phyloP scores from a whole-genome alignment of 78 protist species.

The Capsaspora owczarzaki region DNA sequence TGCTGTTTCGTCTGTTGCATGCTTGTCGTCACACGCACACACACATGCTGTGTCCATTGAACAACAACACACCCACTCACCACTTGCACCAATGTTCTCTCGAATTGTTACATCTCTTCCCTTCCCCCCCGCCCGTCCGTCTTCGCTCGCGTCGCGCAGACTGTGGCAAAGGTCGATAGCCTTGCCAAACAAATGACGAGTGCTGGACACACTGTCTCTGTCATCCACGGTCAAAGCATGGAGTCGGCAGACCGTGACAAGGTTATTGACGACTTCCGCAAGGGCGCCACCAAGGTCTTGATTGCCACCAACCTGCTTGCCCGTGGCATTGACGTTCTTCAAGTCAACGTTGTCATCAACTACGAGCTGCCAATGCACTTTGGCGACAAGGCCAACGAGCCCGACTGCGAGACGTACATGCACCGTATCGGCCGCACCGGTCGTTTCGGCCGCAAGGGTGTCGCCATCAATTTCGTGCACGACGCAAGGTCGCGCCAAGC shows the following conservation, averaged over 20 bases:
- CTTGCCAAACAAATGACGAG: neutral
- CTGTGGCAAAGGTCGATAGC: neutral
- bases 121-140: too few relatives aligned
- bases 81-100: neutral
- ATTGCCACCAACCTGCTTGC: conserved; percentile 41
- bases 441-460: conserved; percentile 34
- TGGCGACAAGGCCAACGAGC: neutral
- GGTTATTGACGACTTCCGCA: conserved; percentile 16
- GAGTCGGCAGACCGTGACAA: conserved; percentile 19
- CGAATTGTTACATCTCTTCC: too few relatives aligned
- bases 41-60: neutral
- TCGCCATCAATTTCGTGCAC: conserved; percentile 19
- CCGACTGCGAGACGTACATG: conserved; percentile 32
- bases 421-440: conserved; percentile 58
- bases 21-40: neutral
- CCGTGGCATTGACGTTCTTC: conserved; percentile 43
- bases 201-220: conserved; percentile 11
- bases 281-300: conserved; percentile 32
- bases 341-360: conserved; percentile 43
- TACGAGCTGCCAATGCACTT: conserved; percentile 18
- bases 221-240: neutral
- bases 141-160: neutral
- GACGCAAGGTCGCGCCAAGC: neutral
- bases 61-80: neutral
- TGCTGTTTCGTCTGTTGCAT: too few relatives aligned